Evolutionary conservation across 352 stramenopile genomes (phyloP).

Genomic region (Phytophthora capsici): DNA sequence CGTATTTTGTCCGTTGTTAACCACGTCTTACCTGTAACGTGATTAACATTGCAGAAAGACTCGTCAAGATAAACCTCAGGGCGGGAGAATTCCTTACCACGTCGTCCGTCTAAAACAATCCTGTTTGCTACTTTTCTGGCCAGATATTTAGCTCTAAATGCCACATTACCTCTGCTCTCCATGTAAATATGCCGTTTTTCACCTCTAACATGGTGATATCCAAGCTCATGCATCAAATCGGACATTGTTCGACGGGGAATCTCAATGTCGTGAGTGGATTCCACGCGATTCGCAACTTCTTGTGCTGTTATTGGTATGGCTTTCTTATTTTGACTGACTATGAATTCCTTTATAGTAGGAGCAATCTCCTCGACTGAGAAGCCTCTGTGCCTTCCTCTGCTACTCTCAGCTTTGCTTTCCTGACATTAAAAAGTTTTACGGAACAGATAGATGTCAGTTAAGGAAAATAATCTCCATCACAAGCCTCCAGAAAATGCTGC

Average conservation of each 20-base stretch:
- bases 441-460: neutral
- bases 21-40: constrained; percentile 30
- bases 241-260: constrained; percentile 5
- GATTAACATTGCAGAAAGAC: constrained; percentile 30
- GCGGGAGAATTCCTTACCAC: neutral
- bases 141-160: constrained; percentile 14
- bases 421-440: neutral
- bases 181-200: constrained; percentile 30
- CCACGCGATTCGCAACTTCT: constrained; percentile 6
- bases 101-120: neutral
- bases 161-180: constrained; percentile 10
- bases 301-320: constrained; percentile 18
- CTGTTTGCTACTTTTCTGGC: constrained; percentile 25
- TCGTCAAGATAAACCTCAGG: constrained; percentile 28
- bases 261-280: neutral
- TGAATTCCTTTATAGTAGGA: no score
- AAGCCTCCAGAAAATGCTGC: neutral
- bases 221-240: constrained; percentile 6
- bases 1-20: constrained; percentile 16
- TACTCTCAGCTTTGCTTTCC: no score
- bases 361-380: no score
- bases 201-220: constrained; percentile 12
- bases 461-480: neutral
- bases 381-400: neutral
- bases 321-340: constrained; percentile 11